Evolutionary conservation across 352 stramenopile species (phyloP), one percentile per base, ranked within the genome.

Genomic region (Phytopythium helicoides): DNA sequence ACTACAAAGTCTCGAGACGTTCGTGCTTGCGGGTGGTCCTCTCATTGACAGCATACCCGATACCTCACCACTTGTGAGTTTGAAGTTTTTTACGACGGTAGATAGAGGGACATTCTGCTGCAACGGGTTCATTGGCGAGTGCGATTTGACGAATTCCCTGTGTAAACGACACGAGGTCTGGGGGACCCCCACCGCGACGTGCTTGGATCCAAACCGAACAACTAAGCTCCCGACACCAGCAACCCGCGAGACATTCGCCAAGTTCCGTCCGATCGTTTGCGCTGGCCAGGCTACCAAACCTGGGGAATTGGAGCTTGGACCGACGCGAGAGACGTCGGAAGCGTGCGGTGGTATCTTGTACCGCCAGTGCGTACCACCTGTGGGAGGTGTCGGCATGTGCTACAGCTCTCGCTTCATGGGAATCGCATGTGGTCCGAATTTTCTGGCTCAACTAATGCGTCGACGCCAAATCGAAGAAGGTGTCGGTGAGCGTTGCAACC

Each of bases 391-490:
- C 0, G 50, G 40, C 0, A 74, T 76, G 47, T 78, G 62, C 55
- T 76, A 72, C 50, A 70, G 62, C 45, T 28, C 53, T 5, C 47
- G 56, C 0, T 54, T 60, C 38, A 74, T 77, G 60, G 58, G n/a
- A 2, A 67, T 76, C 9, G 28, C 50, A 5, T 81, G 67, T 45
- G 46, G 49, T 12, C 23, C 26, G 16, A 65, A 55, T 15, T 18
- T 47, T 3, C 53, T 56, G 23, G 31, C 48, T 1, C 54, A 66
- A n/a, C 45, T 61, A 22, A 68, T 73, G 59, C 53, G 67, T 3
- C 58, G 52, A 2, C 48, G 40, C n/a, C 68, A 78, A 48, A 78
- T 81, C 47, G 52, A 37, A 4, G 28, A 46, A 22, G 31, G 50
- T 1, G 41, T 76, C 16, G 68, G 65, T 0, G 54, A 60, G 8